These are phyloP conservation scores for Agrocybe pediades DNA, from an alignment of 768 basidiomycete genomes.

Conservation along the genomic window DNA sequence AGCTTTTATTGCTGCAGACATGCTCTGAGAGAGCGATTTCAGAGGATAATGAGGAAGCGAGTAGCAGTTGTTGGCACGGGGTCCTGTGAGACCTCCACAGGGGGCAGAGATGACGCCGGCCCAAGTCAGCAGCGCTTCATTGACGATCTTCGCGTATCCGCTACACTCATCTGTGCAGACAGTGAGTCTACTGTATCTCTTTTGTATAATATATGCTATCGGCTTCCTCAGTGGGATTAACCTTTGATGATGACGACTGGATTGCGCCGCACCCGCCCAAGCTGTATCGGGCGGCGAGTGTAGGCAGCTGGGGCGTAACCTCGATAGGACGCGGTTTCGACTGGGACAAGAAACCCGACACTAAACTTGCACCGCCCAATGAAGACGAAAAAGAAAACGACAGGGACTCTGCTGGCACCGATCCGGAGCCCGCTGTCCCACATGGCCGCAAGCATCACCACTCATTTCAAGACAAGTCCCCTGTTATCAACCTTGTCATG, in stretches of 20 bases:
- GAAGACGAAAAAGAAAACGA: constrained; percentile 15
- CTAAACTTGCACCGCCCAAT: constrained; percentile 8
- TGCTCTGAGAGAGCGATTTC: too few relatives aligned
- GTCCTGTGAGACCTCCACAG: constrained; percentile 13
- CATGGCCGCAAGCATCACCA: constrained; percentile 39
- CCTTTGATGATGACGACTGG: constrained; percentile 77
- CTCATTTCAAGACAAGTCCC: constrained; percentile 34
- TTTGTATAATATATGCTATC: constrained; percentile 54
- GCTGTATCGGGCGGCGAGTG: constrained; percentile 65
- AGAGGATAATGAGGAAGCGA: too few relatives aligned
- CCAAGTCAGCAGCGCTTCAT: constrained; percentile 7
- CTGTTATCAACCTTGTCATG: constrained; percentile 28
- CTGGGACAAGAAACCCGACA: constrained; percentile 49
- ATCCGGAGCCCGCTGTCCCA: constrained; percentile 22
- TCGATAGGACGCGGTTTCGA: constrained; percentile 82
- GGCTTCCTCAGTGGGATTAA: constrained; percentile 56
- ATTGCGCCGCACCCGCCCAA: constrained; percentile 47
- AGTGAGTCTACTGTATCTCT: constrained; percentile 16
- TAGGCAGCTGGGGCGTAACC: constrained; percentile 85
- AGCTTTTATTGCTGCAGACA: too few relatives aligned
- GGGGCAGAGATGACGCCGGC: constrained; percentile 8
- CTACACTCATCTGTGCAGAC: constrained; percentile 16
- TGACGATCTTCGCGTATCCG: constrained; percentile 10
- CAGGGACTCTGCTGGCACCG: constrained; percentile 14
- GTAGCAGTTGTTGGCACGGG: constrained; percentile 9